phyloP scores from a whole-genome alignment of 805 yeast species.

The Lachancea cidri region DNA sequence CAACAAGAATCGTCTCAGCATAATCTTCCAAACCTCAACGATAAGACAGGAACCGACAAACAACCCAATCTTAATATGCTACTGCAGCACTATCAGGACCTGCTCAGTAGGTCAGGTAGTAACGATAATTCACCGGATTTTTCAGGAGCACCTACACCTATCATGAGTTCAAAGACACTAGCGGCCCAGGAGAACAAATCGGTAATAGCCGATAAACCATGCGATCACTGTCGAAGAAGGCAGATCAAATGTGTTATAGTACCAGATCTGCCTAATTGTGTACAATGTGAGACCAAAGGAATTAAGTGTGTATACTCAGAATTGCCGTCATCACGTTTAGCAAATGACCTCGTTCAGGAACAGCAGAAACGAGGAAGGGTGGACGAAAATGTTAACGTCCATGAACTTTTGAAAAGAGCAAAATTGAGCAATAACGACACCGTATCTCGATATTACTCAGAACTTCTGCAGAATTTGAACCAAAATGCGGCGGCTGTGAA shows the following conservation, averaged over 20 bases:
- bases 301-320: constrained; percentile 72
- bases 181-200: constrained; percentile 10
- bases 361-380: constrained; percentile 19
- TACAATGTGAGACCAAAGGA: constrained; percentile 70
- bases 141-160: background rate
- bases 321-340: constrained; percentile 40
- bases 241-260: constrained; percentile 73
- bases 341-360: constrained; percentile 31
- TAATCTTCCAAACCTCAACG: constrained; percentile 1
- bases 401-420: constrained; percentile 19
- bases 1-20: constrained; percentile 1
- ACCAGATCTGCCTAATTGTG: constrained; percentile 60
- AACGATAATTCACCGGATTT: background rate
- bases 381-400: constrained; percentile 20
- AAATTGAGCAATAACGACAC: constrained; percentile 15
- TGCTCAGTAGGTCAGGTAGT: constrained; percentile 17
- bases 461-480: constrained; percentile 21
- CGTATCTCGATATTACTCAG: constrained; percentile 21
- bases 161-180: constrained; percentile 3
- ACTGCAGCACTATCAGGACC: constrained; percentile 28
- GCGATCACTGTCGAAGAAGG: constrained; percentile 80
- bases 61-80: constrained; percentile 23
- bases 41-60: constrained; percentile 11
- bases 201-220: constrained; percentile 40
- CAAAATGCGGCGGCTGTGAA: constrained; percentile 2